phyloP scores from a whole-genome alignment of 2,329 filamentous ascomycete genomes.

The Nigrospora sphaerica region DNA sequence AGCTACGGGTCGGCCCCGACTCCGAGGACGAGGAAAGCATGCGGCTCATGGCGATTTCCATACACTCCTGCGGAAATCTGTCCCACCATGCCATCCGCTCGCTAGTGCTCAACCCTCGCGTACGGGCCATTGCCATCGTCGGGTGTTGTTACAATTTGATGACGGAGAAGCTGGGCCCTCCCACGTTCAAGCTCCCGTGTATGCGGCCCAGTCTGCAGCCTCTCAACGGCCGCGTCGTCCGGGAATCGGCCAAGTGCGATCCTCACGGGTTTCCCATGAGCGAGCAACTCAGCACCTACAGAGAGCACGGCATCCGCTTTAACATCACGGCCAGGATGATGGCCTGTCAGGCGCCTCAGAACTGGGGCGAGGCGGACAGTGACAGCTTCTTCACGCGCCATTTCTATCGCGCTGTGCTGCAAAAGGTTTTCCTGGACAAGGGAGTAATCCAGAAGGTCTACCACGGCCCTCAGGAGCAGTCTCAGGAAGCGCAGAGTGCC shows the following conservation, averaged over 20 bases:
- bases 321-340: slow-evolving; percentile 98
- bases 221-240: slow-evolving; percentile 59
- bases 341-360: slow-evolving; percentile 90
- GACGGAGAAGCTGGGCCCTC: slow-evolving; percentile 80
- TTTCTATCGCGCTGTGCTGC: slow-evolving; percentile 84
- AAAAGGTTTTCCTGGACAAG: slow-evolving; percentile 84
- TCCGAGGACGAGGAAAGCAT: slow-evolving; percentile 25
- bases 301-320: slow-evolving; percentile 62
- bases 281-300: slow-evolving; percentile 53
- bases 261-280: slow-evolving; percentile 95
- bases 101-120: slow-evolving; percentile 73
- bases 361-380: slow-evolving; percentile 80
- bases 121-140: slow-evolving; percentile 88
- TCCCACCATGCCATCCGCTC: slow-evolving; percentile 89
- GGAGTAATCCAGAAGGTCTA: slow-evolving; percentile 62
- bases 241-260: slow-evolving; percentile 67
- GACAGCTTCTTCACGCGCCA: slow-evolving; percentile 86
- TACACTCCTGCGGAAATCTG: slow-evolving; percentile 97
- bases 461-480: slow-evolving; percentile 22
- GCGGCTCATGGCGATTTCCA: slow-evolving; percentile 78
- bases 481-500: slow-evolving; percentile 25
- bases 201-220: slow-evolving; percentile 63
- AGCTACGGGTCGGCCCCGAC: slow-evolving; percentile 21
- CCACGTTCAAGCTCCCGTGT: slow-evolving; percentile 76
- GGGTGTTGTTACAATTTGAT: slow-evolving; percentile 98